Evolutionary conservation across 495 filamentous ascomycete species (phyloP), one percentile per base, ranked within the genome.

Genomic region (Trichoderma erinaceum): DNA sequence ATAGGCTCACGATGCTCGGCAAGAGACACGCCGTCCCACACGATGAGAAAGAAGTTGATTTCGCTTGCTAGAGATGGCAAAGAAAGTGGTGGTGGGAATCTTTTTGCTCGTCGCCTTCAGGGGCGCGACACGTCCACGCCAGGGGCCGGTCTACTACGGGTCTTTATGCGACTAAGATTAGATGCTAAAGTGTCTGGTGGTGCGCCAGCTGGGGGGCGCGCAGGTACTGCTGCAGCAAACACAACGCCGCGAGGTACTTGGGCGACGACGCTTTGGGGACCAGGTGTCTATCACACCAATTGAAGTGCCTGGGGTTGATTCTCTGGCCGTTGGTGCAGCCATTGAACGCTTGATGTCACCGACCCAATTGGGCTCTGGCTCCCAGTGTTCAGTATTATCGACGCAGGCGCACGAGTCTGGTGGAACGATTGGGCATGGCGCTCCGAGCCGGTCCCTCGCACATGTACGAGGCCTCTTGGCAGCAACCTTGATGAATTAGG

Each of bases 91-190:
- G 56, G 56, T 32, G 25, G 56, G 56, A 61, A 61, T 61, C 56
- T 61, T 61, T 23, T 32, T 61, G 56, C 23, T 61, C 56, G 56
- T 61, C 56, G 23, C 56, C 25, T 61, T 61, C 56, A 61, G 56
- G 56, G 56, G 56, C 56, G 56, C 56, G 56, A 61, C 56, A 61
- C 8, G 56, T 29, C 56, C 56, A 29, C 10, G 56, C 56, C 56
- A 61, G 56, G 56, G 56, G 56, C 27, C 56, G 27, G 27, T 18
- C 23, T 61, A 61, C 56, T 61, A 61, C 56, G 56, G 56, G 56
- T 61, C 56, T 61, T 61, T 61, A 61, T 61, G 56, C 56, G 56
- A 61, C 56, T 61, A 61, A 61, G 56, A 61, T 61, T 61, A 32
- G 56, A 32, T 61, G 56, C 56, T 61, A 61, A 61, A 61, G 15